Base-by-base conservation (phyloP, 768 basidiomycete species). In the Boletus barrowsii region DNA sequence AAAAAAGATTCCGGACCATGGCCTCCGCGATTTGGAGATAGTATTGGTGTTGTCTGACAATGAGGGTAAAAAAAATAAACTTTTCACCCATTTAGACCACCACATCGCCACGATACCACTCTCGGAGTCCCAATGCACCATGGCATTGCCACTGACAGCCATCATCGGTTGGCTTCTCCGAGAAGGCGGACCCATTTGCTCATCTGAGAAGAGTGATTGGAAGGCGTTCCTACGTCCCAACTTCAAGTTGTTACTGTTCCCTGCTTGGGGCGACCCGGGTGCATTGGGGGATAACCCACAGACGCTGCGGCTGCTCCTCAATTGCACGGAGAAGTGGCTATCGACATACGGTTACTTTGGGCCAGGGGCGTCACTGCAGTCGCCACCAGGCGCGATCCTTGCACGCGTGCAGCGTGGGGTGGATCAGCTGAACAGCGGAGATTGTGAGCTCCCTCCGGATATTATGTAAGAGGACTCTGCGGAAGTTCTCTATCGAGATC, bases 21-120 rank as follows among this genome's bases (percentile, higher is more conserved):
- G 46, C 17, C 43, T 52, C 17, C 33, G 44, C 4, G 54, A 55
- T 36, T 26, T 52, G 5, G 49, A 55, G 32, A 55, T 52, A 5
- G 41, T 39, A 39, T 22, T 26, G 20, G 50, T 51, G 4, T 32
- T 55, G 22, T 45, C 54, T 9, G 46, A 45, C 10, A 0, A 35
- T 2, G 26, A 26, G 26, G 26, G 26, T 7, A n/a, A 50, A 15
- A 45, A 30, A 5, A 18, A 26, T 1, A 33, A 46, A 10, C 44
- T 52, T 14, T 54, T 42, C 11, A 44, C 46, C 29, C 39, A 55
- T 40, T 29, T 22, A 22, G 22, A 22, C 22, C 22, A 22, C 26
- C 6, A 26, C 26, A 26, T 26, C 26, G 26, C 5, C 6, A 37
- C 10, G 54, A 50, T 55, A 22, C 42, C 42, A 4, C 52, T 33